Percentiles rank a stretch among this genome's conserved stretches.
Conservation (phyloP, 768 basidiomycete species). For the Hortiboletus flavorubellus region DNA sequence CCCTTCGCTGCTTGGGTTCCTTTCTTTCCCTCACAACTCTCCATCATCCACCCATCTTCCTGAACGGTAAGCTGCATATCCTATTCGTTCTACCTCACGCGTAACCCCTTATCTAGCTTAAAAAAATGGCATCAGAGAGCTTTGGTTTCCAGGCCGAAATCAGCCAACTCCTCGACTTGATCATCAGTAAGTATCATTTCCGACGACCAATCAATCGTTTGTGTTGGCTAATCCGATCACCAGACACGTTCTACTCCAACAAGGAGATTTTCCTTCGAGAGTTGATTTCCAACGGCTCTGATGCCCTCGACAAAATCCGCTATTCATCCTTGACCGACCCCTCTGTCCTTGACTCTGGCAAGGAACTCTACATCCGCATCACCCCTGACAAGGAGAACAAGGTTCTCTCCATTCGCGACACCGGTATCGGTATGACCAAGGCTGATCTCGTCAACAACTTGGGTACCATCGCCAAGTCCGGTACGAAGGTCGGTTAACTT, state of each 20-base stretch:
- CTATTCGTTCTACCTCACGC: background rate
- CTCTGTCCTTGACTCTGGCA: conserved; percentile 80
- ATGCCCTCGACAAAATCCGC: conserved; percentile 99
- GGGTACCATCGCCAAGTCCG: conserved; percentile 93
- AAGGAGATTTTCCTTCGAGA: conserved; percentile 99
- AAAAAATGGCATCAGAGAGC: conserved; percentile 72
- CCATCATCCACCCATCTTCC: conserved; percentile 4
- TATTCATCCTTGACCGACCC: conserved; percentile 96
- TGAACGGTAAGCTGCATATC: conserved; percentile 15
- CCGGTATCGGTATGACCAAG: conserved; percentile 99
- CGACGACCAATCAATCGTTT: background rate
- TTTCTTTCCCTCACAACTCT: conserved; percentile 13
- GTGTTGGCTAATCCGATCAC: conserved; percentile 9
- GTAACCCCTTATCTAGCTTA: conserved; percentile 21
- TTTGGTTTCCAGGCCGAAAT: conserved; percentile 99
- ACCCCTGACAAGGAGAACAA: conserved; percentile 96
- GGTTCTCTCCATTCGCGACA: conserved; percentile 85
- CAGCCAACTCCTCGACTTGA: conserved; percentile 95
- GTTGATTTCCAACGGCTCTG: conserved; percentile 94
- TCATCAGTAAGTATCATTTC: conserved; percentile 73
- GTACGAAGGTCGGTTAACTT: conserved; percentile 65
- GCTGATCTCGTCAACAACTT: conserved; percentile 99
- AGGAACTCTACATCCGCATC: conserved; percentile 94
- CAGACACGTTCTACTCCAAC: conserved; percentile 99
- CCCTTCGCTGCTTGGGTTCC: conserved; percentile 1